phyloP scores from a whole-genome alignment of 2,329 filamentous ascomycete species.

The Leptodontidium sp. region DNA sequence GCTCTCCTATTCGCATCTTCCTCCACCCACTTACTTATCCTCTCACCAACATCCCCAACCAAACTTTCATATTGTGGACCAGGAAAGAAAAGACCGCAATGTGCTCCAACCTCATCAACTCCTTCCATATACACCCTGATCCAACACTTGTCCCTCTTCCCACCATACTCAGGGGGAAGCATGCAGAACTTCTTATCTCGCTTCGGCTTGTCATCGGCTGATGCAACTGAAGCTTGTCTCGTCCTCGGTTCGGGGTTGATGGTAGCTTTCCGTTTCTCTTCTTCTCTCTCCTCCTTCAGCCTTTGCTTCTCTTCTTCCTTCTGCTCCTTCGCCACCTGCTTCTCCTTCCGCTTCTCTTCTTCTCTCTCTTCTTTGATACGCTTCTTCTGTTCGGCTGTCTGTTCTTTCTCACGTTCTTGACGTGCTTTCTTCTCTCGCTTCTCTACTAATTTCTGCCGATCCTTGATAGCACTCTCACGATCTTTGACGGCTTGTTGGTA shows the following conservation, averaged over 20 bases:
- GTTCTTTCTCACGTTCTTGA: conserved; percentile 51
- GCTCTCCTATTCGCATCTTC: conserved; percentile 58
- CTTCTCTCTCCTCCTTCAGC: conserved; percentile 43
- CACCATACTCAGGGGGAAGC: conserved; percentile 64
- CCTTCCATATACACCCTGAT: conserved; percentile 81
- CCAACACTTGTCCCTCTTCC: conserved; percentile 75
- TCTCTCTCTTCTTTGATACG: conserved; percentile 42
- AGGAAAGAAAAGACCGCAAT: conserved; percentile 81
- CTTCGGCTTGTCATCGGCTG: conserved; percentile 43
- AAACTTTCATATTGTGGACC: conserved; percentile 77
- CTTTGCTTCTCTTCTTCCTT: conserved; percentile 41
- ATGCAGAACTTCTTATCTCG: conserved; percentile 75
- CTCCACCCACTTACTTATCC: conserved; percentile 74
- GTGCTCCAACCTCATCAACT: conserved; percentile 85
- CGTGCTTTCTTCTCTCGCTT: conserved; percentile 56
- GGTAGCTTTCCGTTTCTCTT: conserved; percentile 39
- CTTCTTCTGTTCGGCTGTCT: conserved; percentile 45
- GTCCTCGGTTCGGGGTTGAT: conserved; percentile 34
- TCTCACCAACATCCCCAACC: conserved; percentile 76
- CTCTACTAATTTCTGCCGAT: conserved; percentile 66
- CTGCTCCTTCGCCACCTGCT: conserved; percentile 37
- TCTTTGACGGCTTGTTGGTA: conserved; percentile 74
- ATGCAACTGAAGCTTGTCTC: conserved; percentile 30
- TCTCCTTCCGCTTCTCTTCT: conserved; percentile 38
- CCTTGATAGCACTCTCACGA: conserved; percentile 68